Percentiles rank a stretch among this genome's conserved stretches.
These are phyloP conservation scores for Trichoderma virens DNA, from an alignment of 495 filamentous ascomycete genomes.

Conservation along the genomic window DNA sequence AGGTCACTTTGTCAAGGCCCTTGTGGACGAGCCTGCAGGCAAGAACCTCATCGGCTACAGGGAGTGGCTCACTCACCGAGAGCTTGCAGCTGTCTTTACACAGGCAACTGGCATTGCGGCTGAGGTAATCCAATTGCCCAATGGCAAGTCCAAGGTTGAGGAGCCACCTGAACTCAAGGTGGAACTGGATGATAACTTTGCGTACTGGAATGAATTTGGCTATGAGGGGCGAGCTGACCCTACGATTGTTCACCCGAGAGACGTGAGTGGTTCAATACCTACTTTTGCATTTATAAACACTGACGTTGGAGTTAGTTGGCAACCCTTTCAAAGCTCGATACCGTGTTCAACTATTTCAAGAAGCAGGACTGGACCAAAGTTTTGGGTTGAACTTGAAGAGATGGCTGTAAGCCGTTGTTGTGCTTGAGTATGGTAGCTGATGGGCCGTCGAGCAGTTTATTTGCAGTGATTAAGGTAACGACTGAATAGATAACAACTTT, in stretches of 20 bases:
- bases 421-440: too few species aligned
- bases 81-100: slow-evolving; percentile 23
- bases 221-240: slow-evolving; percentile 23
- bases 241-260: neutral
- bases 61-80: slow-evolving; percentile 22
- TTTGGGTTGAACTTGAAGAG: neutral
- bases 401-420: neutral
- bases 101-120: slow-evolving; percentile 13
- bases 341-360: slow-evolving; percentile 25
- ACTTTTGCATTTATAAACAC: neutral
- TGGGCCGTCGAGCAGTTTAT: too few species aligned
- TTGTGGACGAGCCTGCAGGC: slow-evolving; percentile 22
- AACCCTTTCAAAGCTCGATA: slow-evolving; percentile 20
- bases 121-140: slow-evolving; percentile 8
- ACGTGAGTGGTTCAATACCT: neutral
- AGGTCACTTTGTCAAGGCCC: slow-evolving; percentile 25
- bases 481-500: too few species aligned
- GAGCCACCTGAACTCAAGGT: slow-evolving; percentile 19
- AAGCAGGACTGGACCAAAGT: slow-evolving; percentile 23
- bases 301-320: slow-evolving; percentile 16
- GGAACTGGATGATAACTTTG: slow-evolving; percentile 27
- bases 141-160: slow-evolving; percentile 13
- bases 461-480: neutral
- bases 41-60: slow-evolving; percentile 25
- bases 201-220: slow-evolving; percentile 27